Evolutionary conservation across 768 basidiomycete genomes (phyloP).

Genomic region (Pholiota microspora): DNA sequence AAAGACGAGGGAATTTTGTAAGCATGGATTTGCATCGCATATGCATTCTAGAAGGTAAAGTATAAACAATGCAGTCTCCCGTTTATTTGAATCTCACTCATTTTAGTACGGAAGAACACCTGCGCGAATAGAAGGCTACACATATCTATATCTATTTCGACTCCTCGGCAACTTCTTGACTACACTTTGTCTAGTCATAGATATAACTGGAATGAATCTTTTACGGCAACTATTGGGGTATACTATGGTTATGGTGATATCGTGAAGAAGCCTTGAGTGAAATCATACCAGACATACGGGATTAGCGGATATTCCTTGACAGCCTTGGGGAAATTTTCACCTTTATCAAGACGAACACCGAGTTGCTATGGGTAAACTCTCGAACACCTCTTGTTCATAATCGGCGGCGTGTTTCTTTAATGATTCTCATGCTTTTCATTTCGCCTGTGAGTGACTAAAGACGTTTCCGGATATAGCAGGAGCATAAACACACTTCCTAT

Average conservation of each 20-base stretch:
- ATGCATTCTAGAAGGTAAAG: too few relatives aligned
- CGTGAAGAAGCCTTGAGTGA: background rate
- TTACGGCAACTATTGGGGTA: background rate
- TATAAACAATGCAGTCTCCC: too few relatives aligned
- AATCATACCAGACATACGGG: too few relatives aligned
- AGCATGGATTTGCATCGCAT: background rate
- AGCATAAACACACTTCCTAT: slow-evolving; percentile 14
- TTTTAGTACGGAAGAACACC: too few relatives aligned
- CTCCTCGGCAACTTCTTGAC: too few relatives aligned
- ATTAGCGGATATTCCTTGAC: too few relatives aligned
- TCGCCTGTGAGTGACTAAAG: background rate
- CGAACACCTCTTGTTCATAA: background rate
- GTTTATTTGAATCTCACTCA: too few relatives aligned
- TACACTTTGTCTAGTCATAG: too few relatives aligned
- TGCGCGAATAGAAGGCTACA: too few relatives aligned
- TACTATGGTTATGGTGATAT: background rate
- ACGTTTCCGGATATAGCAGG: slow-evolving; percentile 2
- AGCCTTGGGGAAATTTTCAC: too few relatives aligned
- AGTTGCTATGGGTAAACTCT: background rate
- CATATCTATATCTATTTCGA: too few relatives aligned
- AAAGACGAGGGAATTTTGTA: slow-evolving; percentile 48
- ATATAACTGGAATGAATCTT: background rate
- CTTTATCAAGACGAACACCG: too few relatives aligned
- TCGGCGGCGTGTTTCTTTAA: background rate
- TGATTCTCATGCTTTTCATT: background rate